phyloP scores from a whole-genome alignment of 345 rosid species.

The Salix exigua region DNA sequence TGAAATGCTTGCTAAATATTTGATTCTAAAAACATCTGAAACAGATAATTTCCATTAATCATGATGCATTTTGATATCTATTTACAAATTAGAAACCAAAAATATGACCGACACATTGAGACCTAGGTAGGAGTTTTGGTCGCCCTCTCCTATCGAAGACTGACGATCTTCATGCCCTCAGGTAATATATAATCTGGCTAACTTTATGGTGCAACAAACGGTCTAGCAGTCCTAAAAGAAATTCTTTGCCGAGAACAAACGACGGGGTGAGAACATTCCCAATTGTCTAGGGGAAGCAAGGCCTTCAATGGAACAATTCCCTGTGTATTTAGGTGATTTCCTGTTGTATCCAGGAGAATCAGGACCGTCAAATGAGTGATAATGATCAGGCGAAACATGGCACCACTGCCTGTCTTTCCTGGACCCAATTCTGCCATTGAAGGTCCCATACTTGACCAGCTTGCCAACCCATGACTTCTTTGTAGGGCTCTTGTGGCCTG shows the following conservation, averaged over 20 bases:
- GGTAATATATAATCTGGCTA: background rate
- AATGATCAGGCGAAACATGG: constrained; percentile 36
- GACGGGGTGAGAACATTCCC: constrained; percentile 68
- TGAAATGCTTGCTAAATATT: background rate
- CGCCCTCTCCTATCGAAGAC: background rate
- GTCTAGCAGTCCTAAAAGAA: constrained; percentile 9
- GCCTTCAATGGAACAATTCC: constrained; percentile 39
- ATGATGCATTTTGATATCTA: too few relatives aligned
- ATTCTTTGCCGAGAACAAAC: constrained; percentile 57
- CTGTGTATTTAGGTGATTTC: background rate
- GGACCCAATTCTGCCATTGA: constrained; percentile 36
- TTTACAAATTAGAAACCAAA: background rate
- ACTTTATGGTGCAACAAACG: background rate
- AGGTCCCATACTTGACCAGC: constrained; percentile 57
- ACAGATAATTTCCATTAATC: background rate
- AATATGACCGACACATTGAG: background rate
- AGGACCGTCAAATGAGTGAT: constrained; percentile 43
- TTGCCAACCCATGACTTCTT: constrained; percentile 70
- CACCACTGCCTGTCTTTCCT: constrained; percentile 50
- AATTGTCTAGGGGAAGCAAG: constrained; percentile 54
- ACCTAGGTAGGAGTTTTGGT: background rate
- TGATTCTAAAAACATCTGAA: background rate
- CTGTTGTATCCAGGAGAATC: constrained; percentile 45
- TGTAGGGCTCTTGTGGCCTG: constrained; percentile 21
- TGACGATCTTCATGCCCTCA: background rate